Conservation (phyloP, 1,284 basidiomycete genomes). For the Cerioporus squamosus region DNA sequence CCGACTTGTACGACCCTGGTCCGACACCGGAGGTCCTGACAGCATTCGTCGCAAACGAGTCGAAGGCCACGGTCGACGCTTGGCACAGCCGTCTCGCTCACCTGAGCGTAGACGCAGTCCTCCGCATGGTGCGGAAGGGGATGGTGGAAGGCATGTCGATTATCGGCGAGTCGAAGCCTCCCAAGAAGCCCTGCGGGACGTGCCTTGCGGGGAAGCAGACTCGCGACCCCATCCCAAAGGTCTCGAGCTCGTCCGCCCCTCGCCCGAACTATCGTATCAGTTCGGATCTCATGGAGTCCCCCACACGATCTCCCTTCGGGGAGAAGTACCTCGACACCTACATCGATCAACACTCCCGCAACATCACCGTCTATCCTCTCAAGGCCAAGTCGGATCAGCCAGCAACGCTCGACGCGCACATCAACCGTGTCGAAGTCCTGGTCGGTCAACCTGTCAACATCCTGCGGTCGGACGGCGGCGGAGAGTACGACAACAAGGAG, state of each 20-base stretch:
- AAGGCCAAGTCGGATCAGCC: slow-evolving; percentile 15
- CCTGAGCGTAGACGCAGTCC: slow-evolving; percentile 17
- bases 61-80: slow-evolving; percentile 16
- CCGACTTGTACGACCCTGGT: too few species aligned
- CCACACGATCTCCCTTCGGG: neutral
- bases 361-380: slow-evolving; percentile 10
- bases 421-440: slow-evolving; percentile 32
- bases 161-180: neutral
- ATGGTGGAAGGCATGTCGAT: slow-evolving; percentile 23
- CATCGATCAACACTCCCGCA: slow-evolving; percentile 13
- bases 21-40: neutral
- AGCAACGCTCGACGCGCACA: slow-evolving; percentile 2
- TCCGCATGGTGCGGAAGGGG: slow-evolving; percentile 12
- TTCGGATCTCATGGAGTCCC: too few species aligned
- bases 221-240: slow-evolving; percentile 14
- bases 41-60: slow-evolving; percentile 1
- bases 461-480: slow-evolving; percentile 10
- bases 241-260: neutral
- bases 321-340: slow-evolving; percentile 16
- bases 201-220: slow-evolving; percentile 24
- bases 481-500: slow-evolving; percentile 13
- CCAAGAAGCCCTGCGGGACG: slow-evolving; percentile 1
- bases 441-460: slow-evolving; percentile 41
- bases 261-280: too few species aligned
- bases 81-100: slow-evolving; percentile 36